Evolutionary conservation across 139 green algal genomes (phyloP).

Genomic region (Tetraselmis striata): DNA sequence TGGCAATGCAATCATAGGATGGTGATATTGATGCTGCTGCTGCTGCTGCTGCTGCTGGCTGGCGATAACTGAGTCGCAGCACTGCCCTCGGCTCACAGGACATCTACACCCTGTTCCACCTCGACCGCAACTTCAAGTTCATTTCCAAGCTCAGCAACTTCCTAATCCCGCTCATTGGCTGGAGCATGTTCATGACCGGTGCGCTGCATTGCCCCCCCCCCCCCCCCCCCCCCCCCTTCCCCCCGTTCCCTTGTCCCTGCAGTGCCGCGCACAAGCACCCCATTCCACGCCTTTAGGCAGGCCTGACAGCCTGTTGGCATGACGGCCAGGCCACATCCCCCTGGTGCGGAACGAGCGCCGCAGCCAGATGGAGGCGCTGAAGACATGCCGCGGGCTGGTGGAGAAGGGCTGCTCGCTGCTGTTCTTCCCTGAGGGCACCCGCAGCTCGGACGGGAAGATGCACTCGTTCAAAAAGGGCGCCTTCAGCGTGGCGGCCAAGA

Average conservation of each 20-base stretch:
- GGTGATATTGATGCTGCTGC: too few species aligned
- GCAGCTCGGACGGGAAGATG: conserved; percentile 53
- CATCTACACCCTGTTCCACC: conserved; percentile 86
- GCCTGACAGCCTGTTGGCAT: too few species aligned
- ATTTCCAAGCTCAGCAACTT: conserved; percentile 96
- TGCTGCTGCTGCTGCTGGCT: too few species aligned
- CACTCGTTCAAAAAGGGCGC: conserved; percentile 88
- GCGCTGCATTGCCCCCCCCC: neutral
- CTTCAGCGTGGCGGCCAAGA: conserved; percentile 90
- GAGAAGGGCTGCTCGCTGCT: conserved; percentile 49
- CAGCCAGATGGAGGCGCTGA: conserved; percentile 81
- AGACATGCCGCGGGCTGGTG: conserved; percentile 76
- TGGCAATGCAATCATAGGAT: too few species aligned
- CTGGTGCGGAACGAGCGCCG: conserved; percentile 85
- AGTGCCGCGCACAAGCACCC: neutral
- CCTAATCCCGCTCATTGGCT: conserved; percentile 94
- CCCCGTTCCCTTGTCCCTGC: neutral
- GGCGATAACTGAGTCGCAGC: too few species aligned
- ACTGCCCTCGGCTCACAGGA: conserved; percentile 52
- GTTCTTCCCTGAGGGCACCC: conserved; percentile 91
- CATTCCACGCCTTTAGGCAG: too few species aligned
- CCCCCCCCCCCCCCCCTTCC: neutral
- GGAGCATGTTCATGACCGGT: conserved; percentile 97
- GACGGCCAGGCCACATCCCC: conserved; percentile 75
- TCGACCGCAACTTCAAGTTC: conserved; percentile 93